Percentiles rank a stretch among this genome's conserved stretches.
Evolutionary conservation across 805 yeast species (phyloP).

Genomic region (Spencermartinsiella europaea): DNA sequence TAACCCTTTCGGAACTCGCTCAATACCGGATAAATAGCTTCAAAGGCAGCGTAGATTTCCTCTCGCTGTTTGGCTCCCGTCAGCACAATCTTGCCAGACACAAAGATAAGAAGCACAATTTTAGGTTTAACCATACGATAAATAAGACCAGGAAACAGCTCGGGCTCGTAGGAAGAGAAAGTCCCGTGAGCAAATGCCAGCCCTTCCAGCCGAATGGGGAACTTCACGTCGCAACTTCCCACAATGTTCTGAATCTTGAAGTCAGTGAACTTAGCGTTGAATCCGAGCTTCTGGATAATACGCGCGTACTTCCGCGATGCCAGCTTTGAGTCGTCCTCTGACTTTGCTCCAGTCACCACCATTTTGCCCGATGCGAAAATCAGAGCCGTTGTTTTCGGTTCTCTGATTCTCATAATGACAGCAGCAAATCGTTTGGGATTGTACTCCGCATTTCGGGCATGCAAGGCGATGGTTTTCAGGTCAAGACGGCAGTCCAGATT

Average conservation of each 20-base stretch:
- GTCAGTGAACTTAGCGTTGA: slow-evolving; percentile 96
- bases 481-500: slow-evolving; percentile 94
- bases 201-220: slow-evolving; percentile 96
- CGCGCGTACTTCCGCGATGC: slow-evolving; percentile 98
- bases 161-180: slow-evolving; percentile 98
- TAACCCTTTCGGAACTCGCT: slow-evolving; percentile 90
- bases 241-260: slow-evolving; percentile 98
- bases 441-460: slow-evolving; percentile 98
- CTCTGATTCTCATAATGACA: slow-evolving; percentile 98
- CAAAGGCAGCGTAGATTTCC: slow-evolving; percentile 97
- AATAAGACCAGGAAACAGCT: slow-evolving; percentile 94
- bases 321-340: slow-evolving; percentile 96
- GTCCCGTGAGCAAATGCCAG: slow-evolving; percentile 97
- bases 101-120: slow-evolving; percentile 91
- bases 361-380: slow-evolving; percentile 98
- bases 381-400: slow-evolving; percentile 96
- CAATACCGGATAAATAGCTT: slow-evolving; percentile 95
- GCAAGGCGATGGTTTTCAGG: slow-evolving; percentile 93
- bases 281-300: slow-evolving; percentile 95
- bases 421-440: slow-evolving; percentile 98
- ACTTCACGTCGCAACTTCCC: slow-evolving; percentile 97
- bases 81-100: slow-evolving; percentile 92
- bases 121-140: slow-evolving; percentile 99
- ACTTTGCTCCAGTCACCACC: slow-evolving; percentile 99
- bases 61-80: slow-evolving; percentile 99